Conservation (phyloP, 2,329 filamentous ascomycete species). For the Fusarium sp. region DNA sequence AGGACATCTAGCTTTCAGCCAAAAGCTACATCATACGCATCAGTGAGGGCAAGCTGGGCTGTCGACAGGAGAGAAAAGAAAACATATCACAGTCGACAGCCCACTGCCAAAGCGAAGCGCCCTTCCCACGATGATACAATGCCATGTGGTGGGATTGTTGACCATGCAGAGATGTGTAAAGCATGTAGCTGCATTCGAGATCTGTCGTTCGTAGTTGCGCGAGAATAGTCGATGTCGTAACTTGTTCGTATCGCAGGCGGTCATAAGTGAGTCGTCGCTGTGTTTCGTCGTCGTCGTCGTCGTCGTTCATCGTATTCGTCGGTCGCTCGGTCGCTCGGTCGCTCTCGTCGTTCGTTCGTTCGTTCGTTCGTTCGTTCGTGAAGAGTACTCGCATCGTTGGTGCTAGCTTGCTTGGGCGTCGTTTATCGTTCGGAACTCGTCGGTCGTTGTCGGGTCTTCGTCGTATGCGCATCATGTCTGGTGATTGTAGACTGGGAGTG, state of each 20-base stretch:
- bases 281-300: not conserved
- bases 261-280: not conserved
- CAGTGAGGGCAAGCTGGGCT: not conserved
- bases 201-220: not conserved
- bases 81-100: not conserved
- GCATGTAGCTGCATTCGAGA: not conserved
- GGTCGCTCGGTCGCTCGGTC: not conserved
- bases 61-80: not conserved
- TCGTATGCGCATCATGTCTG: not conserved
- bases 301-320: not conserved
- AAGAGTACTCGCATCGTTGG: not conserved
- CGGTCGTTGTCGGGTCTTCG: not conserved
- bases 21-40: not conserved
- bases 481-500: not conserved
- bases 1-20: not conserved
- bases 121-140: not conserved
- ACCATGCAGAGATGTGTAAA: not conserved
- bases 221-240: not conserved
- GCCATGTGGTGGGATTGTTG: not conserved
- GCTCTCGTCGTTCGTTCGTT: not conserved
- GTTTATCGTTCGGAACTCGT: not conserved
- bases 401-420: not conserved
- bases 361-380: not conserved
- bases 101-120: not conserved
- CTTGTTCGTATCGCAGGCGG: not conserved